Evolutionary conservation across 257 asterid species (phyloP).

Genomic region (Jacaranda mimosifolia): DNA sequence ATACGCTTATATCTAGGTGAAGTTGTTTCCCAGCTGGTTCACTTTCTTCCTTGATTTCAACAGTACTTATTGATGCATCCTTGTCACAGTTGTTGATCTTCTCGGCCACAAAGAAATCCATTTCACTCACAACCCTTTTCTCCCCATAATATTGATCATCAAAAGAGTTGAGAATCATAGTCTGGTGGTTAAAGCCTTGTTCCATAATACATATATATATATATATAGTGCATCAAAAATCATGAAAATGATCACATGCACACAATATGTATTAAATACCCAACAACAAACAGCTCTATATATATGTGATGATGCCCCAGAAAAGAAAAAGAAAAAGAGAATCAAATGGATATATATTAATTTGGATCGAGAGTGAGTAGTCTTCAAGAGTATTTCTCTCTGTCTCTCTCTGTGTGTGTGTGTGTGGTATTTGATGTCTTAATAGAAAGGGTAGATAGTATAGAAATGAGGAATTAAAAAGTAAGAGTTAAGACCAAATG

Average conservation of each 20-base stretch:
- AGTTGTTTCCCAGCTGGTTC: slow-evolving; percentile 12
- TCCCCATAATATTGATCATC: slow-evolving; percentile 25
- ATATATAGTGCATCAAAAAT: too few relatives aligned
- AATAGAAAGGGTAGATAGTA: neutral
- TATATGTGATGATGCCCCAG: too few relatives aligned
- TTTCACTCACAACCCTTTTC: slow-evolving; percentile 42
- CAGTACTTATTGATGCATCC: neutral
- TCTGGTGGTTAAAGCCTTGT: slow-evolving; percentile 22
- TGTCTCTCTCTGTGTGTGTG: too few relatives aligned
- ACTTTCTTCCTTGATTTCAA: slow-evolving; percentile 25
- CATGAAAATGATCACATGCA: too few relatives aligned
- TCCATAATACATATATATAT: slow-evolving; percentile 15
- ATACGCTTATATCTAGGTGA: slow-evolving; percentile 35
- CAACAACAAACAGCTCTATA: too few relatives aligned
- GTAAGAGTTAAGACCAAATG: slow-evolving; percentile 48
- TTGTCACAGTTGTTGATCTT: neutral
- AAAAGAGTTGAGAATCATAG: slow-evolving; percentile 44
- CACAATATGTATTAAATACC: too few relatives aligned
- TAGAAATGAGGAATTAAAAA: neutral
- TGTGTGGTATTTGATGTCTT: slow-evolving; percentile 20
- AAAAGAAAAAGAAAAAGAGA: too few relatives aligned
- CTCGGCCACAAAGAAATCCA: slow-evolving; percentile 51
- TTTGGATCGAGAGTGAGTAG: too few relatives aligned
- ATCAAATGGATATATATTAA: too few relatives aligned
- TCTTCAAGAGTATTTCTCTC: too few relatives aligned